These are phyloP conservation scores for Lablab purpureus DNA, from an alignment of 306 rosid species.

Conservation along the genomic window DNA sequence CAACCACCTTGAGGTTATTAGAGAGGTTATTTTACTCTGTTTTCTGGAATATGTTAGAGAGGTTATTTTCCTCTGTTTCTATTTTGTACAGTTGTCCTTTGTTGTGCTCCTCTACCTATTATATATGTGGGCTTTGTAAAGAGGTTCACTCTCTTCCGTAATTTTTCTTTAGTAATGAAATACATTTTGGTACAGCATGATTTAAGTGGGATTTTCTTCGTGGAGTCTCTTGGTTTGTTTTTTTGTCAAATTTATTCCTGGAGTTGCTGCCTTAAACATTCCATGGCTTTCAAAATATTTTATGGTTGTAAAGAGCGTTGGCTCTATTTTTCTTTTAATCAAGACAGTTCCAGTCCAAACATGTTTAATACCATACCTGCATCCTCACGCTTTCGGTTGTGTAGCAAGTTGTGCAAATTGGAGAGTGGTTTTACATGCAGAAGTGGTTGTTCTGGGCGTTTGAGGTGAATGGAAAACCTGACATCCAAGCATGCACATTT, in stretches of 20 bases:
- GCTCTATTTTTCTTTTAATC: neutral
- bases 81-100: too few species aligned
- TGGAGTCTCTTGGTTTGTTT: neutral
- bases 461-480: constrained; percentile 80
- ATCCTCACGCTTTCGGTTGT: constrained; percentile 66
- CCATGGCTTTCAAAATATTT: neutral
- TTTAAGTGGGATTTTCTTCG: neutral
- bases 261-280: neutral
- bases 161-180: too few species aligned
- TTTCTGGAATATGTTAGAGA: too few species aligned
- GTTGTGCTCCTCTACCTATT: too few species aligned
- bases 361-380: constrained; percentile 61
- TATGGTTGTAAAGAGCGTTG: neutral
- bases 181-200: neutral
- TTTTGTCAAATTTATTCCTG: neutral
- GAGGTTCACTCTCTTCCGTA: too few species aligned
- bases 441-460: constrained; percentile 82
- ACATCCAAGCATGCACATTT: constrained; percentile 45
- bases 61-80: too few species aligned
- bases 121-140: too few species aligned
- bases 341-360: neutral
- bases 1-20: too few species aligned
- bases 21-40: too few species aligned
- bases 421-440: constrained; percentile 77
- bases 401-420: constrained; percentile 77